phyloP scores from a whole-genome alignment of 2,329 filamentous ascomycete species.

The Hymenoscyphus albidus region DNA sequence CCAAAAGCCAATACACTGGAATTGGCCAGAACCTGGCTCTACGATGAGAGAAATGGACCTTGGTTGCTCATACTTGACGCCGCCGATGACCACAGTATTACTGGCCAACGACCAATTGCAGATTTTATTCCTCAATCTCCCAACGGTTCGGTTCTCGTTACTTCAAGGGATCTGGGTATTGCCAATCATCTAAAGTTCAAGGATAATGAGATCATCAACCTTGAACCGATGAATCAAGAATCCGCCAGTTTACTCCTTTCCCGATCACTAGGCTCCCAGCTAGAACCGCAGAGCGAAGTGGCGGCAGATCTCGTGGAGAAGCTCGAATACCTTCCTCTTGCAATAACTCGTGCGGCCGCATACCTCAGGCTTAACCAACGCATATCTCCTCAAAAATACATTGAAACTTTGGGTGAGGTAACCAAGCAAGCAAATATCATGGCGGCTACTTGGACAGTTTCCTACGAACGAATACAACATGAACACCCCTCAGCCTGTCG shows the following conservation, averaged over 20 bases:
- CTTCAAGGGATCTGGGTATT: slow-evolving; percentile 15
- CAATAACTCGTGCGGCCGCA: slow-evolving; percentile 30
- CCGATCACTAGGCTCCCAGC: slow-evolving; percentile 13
- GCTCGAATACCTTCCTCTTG: slow-evolving; percentile 31
- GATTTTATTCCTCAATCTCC: slow-evolving; percentile 17
- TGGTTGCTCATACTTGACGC: slow-evolving; percentile 29
- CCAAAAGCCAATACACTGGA: slow-evolving; percentile 21
- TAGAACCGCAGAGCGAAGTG: slow-evolving; percentile 5
- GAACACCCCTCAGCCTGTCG: slow-evolving; percentile 19
- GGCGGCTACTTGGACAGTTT: slow-evolving; percentile 38
- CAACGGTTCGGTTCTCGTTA: slow-evolving; percentile 20
- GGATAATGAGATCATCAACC: slow-evolving; percentile 10
- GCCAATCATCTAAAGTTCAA: slow-evolving; percentile 14
- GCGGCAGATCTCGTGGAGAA: slow-evolving; percentile 20
- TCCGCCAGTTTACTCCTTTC: slow-evolving; percentile 15
- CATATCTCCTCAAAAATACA: slow-evolving; percentile 40
- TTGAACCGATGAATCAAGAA: slow-evolving; percentile 13
- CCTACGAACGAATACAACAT: slow-evolving; percentile 37
- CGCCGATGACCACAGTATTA: slow-evolving; percentile 17
- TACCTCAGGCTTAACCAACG: slow-evolving; percentile 34
- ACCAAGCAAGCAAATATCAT: slow-evolving; percentile 34
- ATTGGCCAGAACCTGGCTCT: slow-evolving; percentile 22
- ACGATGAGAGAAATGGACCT: slow-evolving; percentile 13
- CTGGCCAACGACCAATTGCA: slow-evolving; percentile 4
- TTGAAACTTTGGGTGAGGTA: slow-evolving; percentile 11